Conservation (phyloP, 2,329 filamentous ascomycete genomes). For the Claviceps pusilla region DNA sequence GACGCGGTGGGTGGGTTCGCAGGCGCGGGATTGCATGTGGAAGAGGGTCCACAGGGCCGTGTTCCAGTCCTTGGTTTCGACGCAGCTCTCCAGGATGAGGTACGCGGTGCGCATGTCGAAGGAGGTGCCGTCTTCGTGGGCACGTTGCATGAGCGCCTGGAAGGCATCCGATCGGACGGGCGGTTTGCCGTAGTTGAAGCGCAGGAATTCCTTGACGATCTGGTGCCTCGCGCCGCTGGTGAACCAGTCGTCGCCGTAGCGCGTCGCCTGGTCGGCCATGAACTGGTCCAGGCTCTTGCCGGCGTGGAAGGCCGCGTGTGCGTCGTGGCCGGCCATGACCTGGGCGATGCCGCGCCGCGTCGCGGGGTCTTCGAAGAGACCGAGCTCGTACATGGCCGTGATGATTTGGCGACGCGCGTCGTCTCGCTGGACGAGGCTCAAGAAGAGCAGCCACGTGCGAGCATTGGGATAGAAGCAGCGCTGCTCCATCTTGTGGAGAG, state of each 20-base stretch:
- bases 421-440: slow-evolving; percentile 43
- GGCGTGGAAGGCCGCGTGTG: slow-evolving; percentile 24
- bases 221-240: slow-evolving; percentile 20
- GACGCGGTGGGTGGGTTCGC: slow-evolving; percentile 16
- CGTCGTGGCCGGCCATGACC: slow-evolving; percentile 29
- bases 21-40: slow-evolving; percentile 9
- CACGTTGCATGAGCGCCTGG: slow-evolving; percentile 13
- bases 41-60: slow-evolving; percentile 18
- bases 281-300: slow-evolving; percentile 23
- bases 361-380: slow-evolving; percentile 24
- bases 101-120: slow-evolving; percentile 22
- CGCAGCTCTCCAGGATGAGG: slow-evolving; percentile 21
- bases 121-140: slow-evolving; percentile 10
- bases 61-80: slow-evolving; percentile 15
- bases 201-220: slow-evolving; percentile 28
- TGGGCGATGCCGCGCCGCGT: slow-evolving; percentile 24
- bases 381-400: slow-evolving; percentile 29
- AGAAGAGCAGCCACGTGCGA: slow-evolving; percentile 33
- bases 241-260: slow-evolving; percentile 34
- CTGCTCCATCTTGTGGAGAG: slow-evolving; percentile 26
- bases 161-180: slow-evolving; percentile 14
- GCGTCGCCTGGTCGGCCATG: slow-evolving; percentile 22
- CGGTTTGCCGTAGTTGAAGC: slow-evolving; percentile 18
- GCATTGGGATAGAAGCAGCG: slow-evolving; percentile 26
- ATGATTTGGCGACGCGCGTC: slow-evolving; percentile 33